Conservation (phyloP, 2,329 filamentous ascomycete species). For the Pyricularia sp. region DNA sequence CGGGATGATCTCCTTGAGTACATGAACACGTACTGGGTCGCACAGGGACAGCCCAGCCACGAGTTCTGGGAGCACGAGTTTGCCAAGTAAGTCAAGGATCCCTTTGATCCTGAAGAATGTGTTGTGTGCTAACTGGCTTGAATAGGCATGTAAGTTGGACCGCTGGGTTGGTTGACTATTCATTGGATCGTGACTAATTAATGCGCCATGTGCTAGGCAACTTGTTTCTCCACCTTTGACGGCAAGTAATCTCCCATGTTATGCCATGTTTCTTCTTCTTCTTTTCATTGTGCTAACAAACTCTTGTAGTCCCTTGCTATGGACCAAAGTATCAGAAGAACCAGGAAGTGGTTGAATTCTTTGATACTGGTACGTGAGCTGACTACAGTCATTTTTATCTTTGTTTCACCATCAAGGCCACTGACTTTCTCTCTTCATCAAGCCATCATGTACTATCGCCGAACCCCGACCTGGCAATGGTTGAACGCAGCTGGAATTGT, state of each 20-base stretch:
- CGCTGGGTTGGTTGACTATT: background rate
- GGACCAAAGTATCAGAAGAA: background rate
- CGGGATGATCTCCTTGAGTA: conserved; percentile 50
- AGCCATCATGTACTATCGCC: background rate
- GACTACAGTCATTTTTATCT: background rate
- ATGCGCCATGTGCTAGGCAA: background rate
- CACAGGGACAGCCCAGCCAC: conserved; percentile 42
- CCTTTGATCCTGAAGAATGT: background rate
- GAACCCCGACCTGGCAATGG: background rate
- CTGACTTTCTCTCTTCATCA: background rate
- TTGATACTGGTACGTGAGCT: background rate
- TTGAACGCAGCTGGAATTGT: background rate
- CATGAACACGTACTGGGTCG: conserved; percentile 60
- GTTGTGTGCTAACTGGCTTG: background rate
- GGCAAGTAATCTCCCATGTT: background rate
- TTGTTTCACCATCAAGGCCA: background rate
- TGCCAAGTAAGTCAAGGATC: conserved; percentile 48
- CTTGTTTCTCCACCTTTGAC: background rate
- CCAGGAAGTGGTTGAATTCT: background rate
- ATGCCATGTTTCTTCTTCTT: background rate
- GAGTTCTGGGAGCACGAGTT: conserved; percentile 61
- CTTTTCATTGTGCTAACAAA: background rate
- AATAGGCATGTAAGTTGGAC: background rate
- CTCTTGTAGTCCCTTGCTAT: background rate
- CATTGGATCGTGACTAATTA: background rate